A percentile compares a stretch with the other conserved stretches of the same genome.
These are phyloP conservation scores for Backusella tarrabulga DNA, from an alignment of 192 early-diverging fungal species.

Conservation along the genomic window DNA sequence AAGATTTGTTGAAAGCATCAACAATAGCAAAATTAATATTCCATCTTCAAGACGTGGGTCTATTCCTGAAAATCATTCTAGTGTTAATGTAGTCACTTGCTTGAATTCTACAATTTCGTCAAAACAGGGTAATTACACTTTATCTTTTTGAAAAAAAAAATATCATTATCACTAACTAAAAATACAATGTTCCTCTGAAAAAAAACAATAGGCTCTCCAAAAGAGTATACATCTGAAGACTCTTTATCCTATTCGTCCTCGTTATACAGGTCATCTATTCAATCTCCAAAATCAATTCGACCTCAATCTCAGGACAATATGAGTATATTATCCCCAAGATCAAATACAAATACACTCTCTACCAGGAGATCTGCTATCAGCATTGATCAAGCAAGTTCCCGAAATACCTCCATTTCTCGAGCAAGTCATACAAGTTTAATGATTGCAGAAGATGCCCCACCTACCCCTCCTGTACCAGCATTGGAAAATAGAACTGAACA, in stretches of 20 bases:
- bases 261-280: not conserved
- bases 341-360: not conserved
- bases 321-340: not conserved
- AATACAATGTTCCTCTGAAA: not conserved
- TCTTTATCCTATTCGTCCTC: not conserved
- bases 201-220: not conserved
- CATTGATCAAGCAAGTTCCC: not conserved
- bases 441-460: not conserved
- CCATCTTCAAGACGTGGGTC: not conserved
- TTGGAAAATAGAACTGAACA: slow-evolving; percentile 33
- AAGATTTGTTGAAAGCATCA: not conserved
- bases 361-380: not conserved
- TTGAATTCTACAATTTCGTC: not conserved
- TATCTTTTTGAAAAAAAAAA: no score
- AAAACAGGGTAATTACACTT: not conserved
- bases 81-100: not conserved
- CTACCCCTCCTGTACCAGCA: not conserved
- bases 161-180: not conserved
- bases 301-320: not conserved
- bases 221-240: not conserved
- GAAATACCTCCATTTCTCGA: not conserved
- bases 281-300: not conserved
- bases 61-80: not conserved
- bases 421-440: not conserved
- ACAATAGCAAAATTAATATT: not conserved